Base-by-base conservation (phyloP, 805 yeast genomes). In the Nakazawaea holstii region DNA sequence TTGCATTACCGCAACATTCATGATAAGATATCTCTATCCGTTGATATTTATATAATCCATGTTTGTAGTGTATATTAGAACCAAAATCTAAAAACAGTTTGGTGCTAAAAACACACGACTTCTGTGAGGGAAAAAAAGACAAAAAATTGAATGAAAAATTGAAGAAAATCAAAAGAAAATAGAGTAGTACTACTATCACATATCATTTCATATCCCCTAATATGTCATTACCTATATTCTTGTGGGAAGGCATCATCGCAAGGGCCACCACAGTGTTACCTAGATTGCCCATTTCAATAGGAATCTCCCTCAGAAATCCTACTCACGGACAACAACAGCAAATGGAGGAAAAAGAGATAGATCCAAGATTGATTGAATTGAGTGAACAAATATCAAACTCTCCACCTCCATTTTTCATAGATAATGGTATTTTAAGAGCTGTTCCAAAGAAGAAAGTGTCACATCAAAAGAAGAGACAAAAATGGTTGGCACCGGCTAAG, bases 371-470 rank as follows among this genome's bases (percentile, higher is more conserved):
- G 49, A 59, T 61, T 43, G 73, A 69, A 48, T 62, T 74, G 50
- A 62, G 57, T 45, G 66, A 72, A 55, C 66, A 68, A 52, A 55
- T 76, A 33, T 69, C 68, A 50, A 64, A 65, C 32, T 59, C 61
- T 51, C 51, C 55, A 9, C 73, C 69, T 4, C 70, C 73, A 49
- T 64, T 69, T 49, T 73, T 74, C 64, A 65, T 73, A 29, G 86
- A 80, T 55, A 76, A 81, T 54, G 96, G 95, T n/a, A 77, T 87
- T 29, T 69, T 88, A 46, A 72, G 73, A 55, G 99, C 99, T 6
- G 97, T 82, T 6, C 98, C 99, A 47, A 94, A 94, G 73, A 90
- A 91, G 79, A 91, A 90, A 66, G 81, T 81, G 2, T 89, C 98
- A 7, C 88, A 89, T 63, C 80, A 80, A 69, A 87, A 88, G 65